phyloP scores from a whole-genome alignment of 345 rosid genomes.

The Raphanus sativus region DNA sequence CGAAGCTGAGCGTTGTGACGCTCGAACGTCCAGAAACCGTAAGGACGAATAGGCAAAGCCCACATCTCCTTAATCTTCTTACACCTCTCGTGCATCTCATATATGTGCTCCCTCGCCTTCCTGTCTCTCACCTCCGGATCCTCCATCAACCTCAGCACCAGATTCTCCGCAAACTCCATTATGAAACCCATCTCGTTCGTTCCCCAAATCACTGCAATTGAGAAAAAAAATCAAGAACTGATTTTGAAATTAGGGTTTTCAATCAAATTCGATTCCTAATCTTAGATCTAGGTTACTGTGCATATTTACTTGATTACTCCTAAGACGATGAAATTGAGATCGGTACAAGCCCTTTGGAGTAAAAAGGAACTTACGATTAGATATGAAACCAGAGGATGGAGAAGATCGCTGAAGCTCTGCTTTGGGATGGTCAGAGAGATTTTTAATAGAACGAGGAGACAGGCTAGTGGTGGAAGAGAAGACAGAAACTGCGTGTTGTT shows the following conservation, averaged over 20 bases:
- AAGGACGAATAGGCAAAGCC: conserved; percentile 90
- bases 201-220: conserved; percentile 1
- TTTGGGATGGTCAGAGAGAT: conserved; percentile 4
- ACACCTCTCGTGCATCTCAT: conserved; percentile 69
- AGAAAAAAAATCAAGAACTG: background rate
- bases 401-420: conserved; percentile 2
- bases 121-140: conserved; percentile 90
- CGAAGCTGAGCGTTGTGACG: conserved; percentile 91
- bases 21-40: conserved; percentile 96
- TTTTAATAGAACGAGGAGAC: background rate
- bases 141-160: conserved; percentile 88
- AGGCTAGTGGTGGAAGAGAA: background rate
- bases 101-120: conserved; percentile 75
- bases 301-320: background rate
- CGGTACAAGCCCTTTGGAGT: background rate
- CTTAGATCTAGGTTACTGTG: conserved; percentile 23
- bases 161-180: conserved; percentile 93
- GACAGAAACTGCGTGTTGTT: conserved; percentile 14
- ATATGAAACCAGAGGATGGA: background rate
- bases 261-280: background rate
- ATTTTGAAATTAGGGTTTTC: background rate
- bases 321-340: background rate
- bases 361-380: conserved; percentile 9
- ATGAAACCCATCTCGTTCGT: conserved; percentile 61
- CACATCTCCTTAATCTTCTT: conserved; percentile 96